Evolutionary conservation across 805 yeast genomes (phyloP), one percentile per base, ranked within the genome.

Genomic region (Priceomyces carsonii): DNA sequence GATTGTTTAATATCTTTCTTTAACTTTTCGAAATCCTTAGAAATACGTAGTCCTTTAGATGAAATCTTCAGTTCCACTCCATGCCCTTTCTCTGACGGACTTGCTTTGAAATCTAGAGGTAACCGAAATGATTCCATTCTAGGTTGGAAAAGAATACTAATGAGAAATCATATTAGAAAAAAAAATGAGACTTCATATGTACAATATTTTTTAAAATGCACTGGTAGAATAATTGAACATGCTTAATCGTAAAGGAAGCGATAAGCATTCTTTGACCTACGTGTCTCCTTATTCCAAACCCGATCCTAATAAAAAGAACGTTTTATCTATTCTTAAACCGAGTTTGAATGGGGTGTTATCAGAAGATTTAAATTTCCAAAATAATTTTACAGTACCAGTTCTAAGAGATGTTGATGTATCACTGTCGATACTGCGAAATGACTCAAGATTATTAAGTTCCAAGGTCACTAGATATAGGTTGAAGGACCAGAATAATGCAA

Each of bases 351-450:
- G 12, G 15, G n/a, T n/a, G n/a, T 4, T 10, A 20, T 21, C 24
- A 18, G 26, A 10, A 14, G 31, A 33, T 8, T 6, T 24, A 4
- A 10, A 19, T 9, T 4, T 18, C 12, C 8, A 23, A 8, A 12
- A 17, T 18, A 21, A 20, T 15, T 35, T 35, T 6, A 33, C 33
- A 23, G 27, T 55, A 3, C 60, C 60, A 5, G 38, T 51, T 2
- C 40, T 43, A 3, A 33, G 40, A 29, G 36, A 30, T 10, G 10
- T 43, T 5, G 56, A 55, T 35, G 38, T 44, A 6, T 27, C 42
- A 9, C 36, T 35, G 5, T 37, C 49, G 8, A 41, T 54, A 16
- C 33, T 36, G 16, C 25, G 32, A 6, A 47, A 49, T 29, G 41
- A 43, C 16, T 39, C 31, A 17, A 47, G 39, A 26, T 27, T 44